phyloP scores from a whole-genome alignment of 441 rosid genomes.

The Cnidoscolus chayamansa region DNA sequence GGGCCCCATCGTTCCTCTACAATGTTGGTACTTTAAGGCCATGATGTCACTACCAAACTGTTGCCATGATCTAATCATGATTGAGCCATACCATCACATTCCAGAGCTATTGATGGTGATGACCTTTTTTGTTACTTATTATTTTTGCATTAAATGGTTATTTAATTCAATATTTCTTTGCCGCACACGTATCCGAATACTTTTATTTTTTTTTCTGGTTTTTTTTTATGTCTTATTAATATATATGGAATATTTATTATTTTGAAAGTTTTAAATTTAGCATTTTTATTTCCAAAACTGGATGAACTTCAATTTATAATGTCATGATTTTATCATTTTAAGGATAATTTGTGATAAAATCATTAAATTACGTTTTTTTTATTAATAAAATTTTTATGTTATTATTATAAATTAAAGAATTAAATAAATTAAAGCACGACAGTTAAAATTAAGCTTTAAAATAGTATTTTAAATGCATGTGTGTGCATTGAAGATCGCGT shows the following conservation, averaged over 20 bases:
- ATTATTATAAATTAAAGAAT: too few species aligned
- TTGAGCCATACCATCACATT: not conserved
- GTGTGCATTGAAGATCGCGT: too few species aligned
- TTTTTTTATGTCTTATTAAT: not conserved
- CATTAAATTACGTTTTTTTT: too few species aligned
- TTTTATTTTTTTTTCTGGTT: too few species aligned
- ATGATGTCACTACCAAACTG: not conserved
- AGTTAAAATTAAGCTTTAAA: too few species aligned
- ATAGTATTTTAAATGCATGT: too few species aligned
- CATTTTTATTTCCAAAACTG: too few species aligned
- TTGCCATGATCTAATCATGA: not conserved
- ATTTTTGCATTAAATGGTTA: not conserved
- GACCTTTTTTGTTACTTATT: not conserved
- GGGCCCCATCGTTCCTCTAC: not conserved
- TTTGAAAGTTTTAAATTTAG: not conserved
- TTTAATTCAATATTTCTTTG: not conserved
- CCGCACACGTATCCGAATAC: slow-evolving; percentile 4
- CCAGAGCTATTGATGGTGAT: not conserved
- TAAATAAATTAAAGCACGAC: too few species aligned
- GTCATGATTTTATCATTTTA: too few species aligned
- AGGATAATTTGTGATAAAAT: too few species aligned
- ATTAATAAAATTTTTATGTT: too few species aligned
- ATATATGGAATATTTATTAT: not conserved
- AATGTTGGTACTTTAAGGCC: not conserved
- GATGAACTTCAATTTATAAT: too few species aligned